Evolutionary conservation across 2,329 filamentous ascomycete species (phyloP).

Genomic region (Fusarium equiseti): DNA sequence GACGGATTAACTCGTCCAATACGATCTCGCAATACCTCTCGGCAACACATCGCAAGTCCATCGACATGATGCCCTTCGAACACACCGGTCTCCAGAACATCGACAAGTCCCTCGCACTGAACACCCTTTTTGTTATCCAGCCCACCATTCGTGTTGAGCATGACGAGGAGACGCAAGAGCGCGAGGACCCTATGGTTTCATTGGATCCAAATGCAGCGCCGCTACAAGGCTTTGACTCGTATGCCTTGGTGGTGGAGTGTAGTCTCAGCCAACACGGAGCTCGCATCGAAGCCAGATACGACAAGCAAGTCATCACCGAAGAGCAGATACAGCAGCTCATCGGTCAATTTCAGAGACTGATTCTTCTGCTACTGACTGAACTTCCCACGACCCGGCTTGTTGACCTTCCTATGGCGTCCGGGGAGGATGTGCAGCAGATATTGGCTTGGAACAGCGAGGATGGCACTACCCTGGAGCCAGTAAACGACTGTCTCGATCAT

Average conservation of each 20-base stretch:
- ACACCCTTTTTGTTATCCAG: slow-evolving; percentile 8
- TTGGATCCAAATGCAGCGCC: slow-evolving; percentile 6
- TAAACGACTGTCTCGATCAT: slow-evolving; percentile 18
- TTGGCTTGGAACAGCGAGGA: slow-evolving; percentile 6
- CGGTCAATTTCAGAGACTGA: slow-evolving; percentile 8
- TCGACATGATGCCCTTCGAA: slow-evolving; percentile 36
- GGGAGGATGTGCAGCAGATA: slow-evolving; percentile 10
- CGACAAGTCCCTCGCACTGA: slow-evolving; percentile 7
- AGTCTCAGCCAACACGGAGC: slow-evolving; percentile 1
- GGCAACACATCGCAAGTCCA: slow-evolving; percentile 33
- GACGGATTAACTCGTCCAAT: slow-evolving; percentile 44
- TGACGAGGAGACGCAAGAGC: not conserved
- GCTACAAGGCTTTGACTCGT: slow-evolving; percentile 10
- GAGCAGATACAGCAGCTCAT: slow-evolving; percentile 6
- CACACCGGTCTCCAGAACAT: slow-evolving; percentile 37
- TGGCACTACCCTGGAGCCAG: not conserved
- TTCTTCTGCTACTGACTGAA: slow-evolving; percentile 11
- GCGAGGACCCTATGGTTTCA: slow-evolving; percentile 7
- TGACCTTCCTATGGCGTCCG: slow-evolving; percentile 10
- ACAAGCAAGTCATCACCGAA: slow-evolving; percentile 4
- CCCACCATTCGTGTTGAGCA: slow-evolving; percentile 10
- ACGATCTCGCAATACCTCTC: slow-evolving; percentile 58
- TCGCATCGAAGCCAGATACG: slow-evolving; percentile 10
- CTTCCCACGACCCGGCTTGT: slow-evolving; percentile 2
- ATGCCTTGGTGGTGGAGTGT: slow-evolving; percentile 5